A percentile compares a stretch with the other conserved stretches of the same genome.
Conservation (phyloP, 176 grass and related monocot genomes). For the Bonia amplexicaulis region DNA sequence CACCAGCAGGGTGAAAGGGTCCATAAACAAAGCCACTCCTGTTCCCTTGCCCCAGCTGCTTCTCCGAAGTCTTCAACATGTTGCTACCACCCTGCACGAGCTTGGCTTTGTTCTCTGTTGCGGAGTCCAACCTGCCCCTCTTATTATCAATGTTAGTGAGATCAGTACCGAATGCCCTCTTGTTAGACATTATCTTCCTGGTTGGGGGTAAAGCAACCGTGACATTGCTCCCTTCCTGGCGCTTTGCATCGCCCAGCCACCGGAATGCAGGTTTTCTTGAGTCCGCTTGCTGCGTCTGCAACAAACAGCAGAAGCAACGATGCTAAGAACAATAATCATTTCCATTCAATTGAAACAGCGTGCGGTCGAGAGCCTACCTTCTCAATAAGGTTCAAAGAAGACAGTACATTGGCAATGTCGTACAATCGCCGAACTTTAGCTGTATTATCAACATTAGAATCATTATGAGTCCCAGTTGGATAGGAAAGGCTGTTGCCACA, state of each 20-base stretch:
- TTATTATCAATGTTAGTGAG: conserved; percentile 70
- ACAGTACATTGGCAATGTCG: conserved; percentile 91
- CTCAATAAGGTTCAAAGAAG: conserved; percentile 84
- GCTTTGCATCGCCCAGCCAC: conserved; percentile 64
- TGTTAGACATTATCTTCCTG: conserved; percentile 34
- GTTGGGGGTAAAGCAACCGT: conserved; percentile 4
- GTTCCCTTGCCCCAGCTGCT: conserved; percentile 35
- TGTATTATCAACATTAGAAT: conserved; percentile 31
- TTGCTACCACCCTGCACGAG: conserved; percentile 16
- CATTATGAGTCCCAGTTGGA: neutral
- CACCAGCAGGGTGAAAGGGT: conserved; percentile 65
- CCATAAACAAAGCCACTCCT: conserved; percentile 72
- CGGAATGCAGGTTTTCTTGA: conserved; percentile 87
- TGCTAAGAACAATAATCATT: neutral
- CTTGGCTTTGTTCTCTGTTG: conserved; percentile 35
- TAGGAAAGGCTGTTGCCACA: neutral
- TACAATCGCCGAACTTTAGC: conserved; percentile 84
- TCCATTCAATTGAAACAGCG: neutral
- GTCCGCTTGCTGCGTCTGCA: conserved; percentile 68
- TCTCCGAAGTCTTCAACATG: conserved; percentile 42
- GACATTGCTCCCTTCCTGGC: conserved; percentile 26
- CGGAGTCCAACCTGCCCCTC: conserved; percentile 33
- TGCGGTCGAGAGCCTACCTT: conserved; percentile 44
- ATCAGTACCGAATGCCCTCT: conserved; percentile 84
- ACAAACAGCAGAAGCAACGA: conserved; percentile 14